Evolutionary conservation across 73 alveolate genomes (phyloP), one percentile per base, ranked within the genome.

Genomic region (Blepharisma stoltei): DNA sequence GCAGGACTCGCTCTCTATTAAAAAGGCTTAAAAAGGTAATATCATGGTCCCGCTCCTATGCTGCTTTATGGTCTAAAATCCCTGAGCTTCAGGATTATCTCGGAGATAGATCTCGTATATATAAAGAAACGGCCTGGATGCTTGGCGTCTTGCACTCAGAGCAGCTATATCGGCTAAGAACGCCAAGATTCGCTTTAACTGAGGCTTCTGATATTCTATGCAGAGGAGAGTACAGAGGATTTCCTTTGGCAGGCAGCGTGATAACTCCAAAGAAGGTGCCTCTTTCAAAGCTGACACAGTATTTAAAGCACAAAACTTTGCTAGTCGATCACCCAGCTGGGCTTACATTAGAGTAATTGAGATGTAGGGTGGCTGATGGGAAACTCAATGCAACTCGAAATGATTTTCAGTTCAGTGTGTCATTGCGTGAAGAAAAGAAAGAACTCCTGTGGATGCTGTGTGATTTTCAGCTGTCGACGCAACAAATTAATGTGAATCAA

Each of bases 141-240:
- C 45, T 60, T 25, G 14, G 14, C 46, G 38, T 9, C 18, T 47
- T 60, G 23, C 14, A 60, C 14, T 14, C 38, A 8, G 46, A 60
- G 47, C 73, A 60, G 23, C 14, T 38, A 60, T 18, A 14, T 9
- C 14, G 46, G 46, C 73, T 60, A 20, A n/a, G 73, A 20, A 20
- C 73, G 23, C 48, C 73, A 18, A n/a, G 4, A 60, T 60, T 60
- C 46, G 73, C 73, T 18, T 14, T 60, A 20, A 25, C 0, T 18
- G 73, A 60, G 23, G 73, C 73, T 25, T 8, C 48, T 20, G 73
- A 60, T 25, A 25, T 60, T 60, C 73, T 60, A 14, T 60, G 73
- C 45, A 14, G 73, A 18, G 48, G 45, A 20, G 73, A 60, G 46
- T 60, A 60, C 73, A 14, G 11, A 8, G 73, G 73, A 14, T 60